Percentiles rank a stretch among this genome's conserved stretches.
Evolutionary conservation across 1,284 basidiomycete genomes (phyloP).

Genomic region (Cryptococcus sp.): DNA sequence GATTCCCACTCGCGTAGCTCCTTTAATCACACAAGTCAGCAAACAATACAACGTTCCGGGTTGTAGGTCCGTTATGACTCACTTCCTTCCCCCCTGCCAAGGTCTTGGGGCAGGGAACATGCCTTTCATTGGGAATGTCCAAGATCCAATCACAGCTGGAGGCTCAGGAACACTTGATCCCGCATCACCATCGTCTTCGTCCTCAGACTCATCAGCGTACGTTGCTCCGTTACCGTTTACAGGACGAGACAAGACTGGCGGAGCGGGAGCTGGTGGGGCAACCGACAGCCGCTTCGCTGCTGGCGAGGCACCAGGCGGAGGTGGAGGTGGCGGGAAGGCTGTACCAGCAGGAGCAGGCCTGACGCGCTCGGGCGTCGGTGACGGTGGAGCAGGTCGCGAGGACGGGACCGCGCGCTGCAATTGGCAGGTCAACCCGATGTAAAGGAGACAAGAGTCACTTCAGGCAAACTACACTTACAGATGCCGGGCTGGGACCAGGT

Average conservation of each 20-base stretch:
- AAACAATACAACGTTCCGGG: neutral
- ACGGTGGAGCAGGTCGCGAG: conserved; percentile 17
- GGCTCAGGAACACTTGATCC: conserved; percentile 33
- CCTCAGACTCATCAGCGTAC: neutral
- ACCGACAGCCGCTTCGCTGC: conserved; percentile 11
- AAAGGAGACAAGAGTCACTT: neutral
- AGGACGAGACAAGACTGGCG: conserved; percentile 26
- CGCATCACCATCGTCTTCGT: conserved; percentile 20
- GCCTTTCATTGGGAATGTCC: conserved; percentile 53
- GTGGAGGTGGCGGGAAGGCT: conserved; percentile 33
- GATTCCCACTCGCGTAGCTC: conserved; percentile 47
- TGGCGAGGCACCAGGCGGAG: conserved; percentile 30
- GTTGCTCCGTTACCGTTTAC: conserved; percentile 5
- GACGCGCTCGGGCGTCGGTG: conserved; percentile 17
- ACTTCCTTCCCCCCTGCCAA: conserved; percentile 44
- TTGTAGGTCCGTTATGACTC: conserved; percentile 22
- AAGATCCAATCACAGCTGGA: conserved; percentile 46
- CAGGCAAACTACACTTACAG: conserved; percentile 15
- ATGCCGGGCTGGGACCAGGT: conserved; percentile 32
- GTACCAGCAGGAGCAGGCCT: conserved; percentile 31
- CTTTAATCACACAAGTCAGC: conserved; percentile 14
- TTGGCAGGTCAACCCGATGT: conserved; percentile 7
- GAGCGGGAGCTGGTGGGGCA: conserved; percentile 18
- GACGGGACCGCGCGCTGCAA: conserved; percentile 19
- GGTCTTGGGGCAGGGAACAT: conserved; percentile 53